Evolutionary conservation across 2,329 filamentous ascomycete genomes (phyloP), one percentile per base, ranked within the genome.

Genomic region (Fusarium floridanum): DNA sequence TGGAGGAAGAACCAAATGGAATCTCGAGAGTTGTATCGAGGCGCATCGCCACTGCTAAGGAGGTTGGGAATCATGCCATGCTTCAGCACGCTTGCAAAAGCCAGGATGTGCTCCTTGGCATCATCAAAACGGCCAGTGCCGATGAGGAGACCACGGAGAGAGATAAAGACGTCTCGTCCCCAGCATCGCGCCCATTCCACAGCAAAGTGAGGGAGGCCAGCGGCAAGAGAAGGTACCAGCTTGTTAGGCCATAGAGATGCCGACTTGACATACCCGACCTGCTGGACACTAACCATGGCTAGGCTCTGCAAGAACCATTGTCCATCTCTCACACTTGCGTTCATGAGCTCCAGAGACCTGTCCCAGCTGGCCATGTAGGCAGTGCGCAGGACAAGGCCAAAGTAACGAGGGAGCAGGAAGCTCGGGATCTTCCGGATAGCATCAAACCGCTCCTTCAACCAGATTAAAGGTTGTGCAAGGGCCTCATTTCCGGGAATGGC

Each of bases 1-100:
- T 99, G 97, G 61, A 99, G 84, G 86, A 97, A 98, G 87, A 98
- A 99, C 97, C 97, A 99, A 48, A 98, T 91, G 0, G 97, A 98
- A 83, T 99, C 97, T 70, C 97, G 90, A 50, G 97, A 95, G 82
- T 99, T 99, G 86, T 98, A 99, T 29, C 97, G 90, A 4, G 97
- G 97, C 17, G 92, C 88, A 70, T 93, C 94, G 8, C 97, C 95
- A 69, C 94, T 94, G 74, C 95, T 93, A 16, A 99, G 88, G 22
- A 99, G 88, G 79, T 99, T 99, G 16, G 97, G 97, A 67, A 99
- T 95, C 95, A 98, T 97, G 61, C 97, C 97, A 78, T 99, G 97
- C 86, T 99, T 99, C 76, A 99, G 86, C 12, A 99, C 95, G 81
- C 95, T 98, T 3, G 94, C 95, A 84, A 99, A 99, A 10, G 95